Percentiles rank a stretch among this genome's conserved stretches.
These are phyloP conservation scores for Babesia caballi DNA, from an alignment of 169 alveolate species.

Conservation along the genomic window DNA sequence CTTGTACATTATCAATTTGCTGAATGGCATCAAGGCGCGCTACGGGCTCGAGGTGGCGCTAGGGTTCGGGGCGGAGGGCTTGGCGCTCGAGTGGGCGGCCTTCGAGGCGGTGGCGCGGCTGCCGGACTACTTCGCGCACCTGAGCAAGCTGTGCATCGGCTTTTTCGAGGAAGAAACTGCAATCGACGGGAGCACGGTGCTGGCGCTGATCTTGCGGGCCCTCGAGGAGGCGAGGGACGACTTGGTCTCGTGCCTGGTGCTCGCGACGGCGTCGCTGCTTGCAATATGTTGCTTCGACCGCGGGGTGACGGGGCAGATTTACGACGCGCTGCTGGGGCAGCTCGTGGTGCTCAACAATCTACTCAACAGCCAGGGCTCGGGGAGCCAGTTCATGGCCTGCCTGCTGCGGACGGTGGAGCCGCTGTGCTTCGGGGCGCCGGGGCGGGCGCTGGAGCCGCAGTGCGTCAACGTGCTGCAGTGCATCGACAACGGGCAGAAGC, in stretches of 20 bases:
- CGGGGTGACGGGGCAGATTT: constrained; percentile 47
- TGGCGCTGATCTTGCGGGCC: constrained; percentile 18
- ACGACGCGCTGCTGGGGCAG: constrained; percentile 46
- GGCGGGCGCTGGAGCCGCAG: constrained; percentile 10
- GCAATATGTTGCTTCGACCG: constrained; percentile 24
- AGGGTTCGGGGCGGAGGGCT: neutral
- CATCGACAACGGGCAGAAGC: neutral
- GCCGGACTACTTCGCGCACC: constrained; percentile 13
- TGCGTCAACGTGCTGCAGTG: neutral
- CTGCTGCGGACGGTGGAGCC: constrained; percentile 47
- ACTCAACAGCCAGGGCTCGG: constrained; percentile 40
- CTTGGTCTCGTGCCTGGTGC: constrained; percentile 23
- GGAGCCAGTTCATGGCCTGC: constrained; percentile 33
- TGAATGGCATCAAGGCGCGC: neutral
- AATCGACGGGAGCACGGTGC: constrained; percentile 3
- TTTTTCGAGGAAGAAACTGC: constrained; percentile 13
- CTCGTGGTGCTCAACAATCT: constrained; percentile 44
- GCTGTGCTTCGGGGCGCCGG: constrained; percentile 25
- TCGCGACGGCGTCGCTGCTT: constrained; percentile 29
- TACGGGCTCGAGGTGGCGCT: neutral
- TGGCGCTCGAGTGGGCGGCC: neutral
- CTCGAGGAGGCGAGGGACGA: constrained; percentile 1
- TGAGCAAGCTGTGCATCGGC: constrained; percentile 18
- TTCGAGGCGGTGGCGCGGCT: neutral
- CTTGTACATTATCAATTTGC: neutral